These are phyloP conservation scores for Paraphaeosphaeria minitans DNA, from an alignment of 2,329 filamentous ascomycete species.

Conservation along the genomic window DNA sequence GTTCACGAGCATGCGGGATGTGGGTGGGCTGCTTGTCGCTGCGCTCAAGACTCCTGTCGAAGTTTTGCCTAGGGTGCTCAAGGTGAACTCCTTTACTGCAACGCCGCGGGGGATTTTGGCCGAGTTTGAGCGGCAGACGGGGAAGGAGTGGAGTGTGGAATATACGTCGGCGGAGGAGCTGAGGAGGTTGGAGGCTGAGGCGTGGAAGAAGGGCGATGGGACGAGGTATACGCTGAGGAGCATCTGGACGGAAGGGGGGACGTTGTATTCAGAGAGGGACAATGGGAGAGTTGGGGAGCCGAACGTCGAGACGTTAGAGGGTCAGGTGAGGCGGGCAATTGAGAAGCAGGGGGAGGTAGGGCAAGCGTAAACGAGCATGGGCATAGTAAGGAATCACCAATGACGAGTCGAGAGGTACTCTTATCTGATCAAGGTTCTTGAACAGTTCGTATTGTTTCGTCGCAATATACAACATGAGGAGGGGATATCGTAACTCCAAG, in stretches of 20 bases:
- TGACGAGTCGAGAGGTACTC: too few relatives aligned
- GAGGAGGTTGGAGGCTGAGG: slow-evolving; percentile 61
- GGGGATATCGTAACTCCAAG: background rate
- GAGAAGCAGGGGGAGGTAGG: slow-evolving; percentile 1
- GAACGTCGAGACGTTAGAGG: slow-evolving; percentile 59
- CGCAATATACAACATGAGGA: background rate
- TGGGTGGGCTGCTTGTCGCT: slow-evolving; percentile 69
- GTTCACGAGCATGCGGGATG: slow-evolving; percentile 74
- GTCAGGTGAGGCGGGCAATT: slow-evolving; percentile 47
- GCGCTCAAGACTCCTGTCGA: slow-evolving; percentile 60
- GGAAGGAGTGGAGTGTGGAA: slow-evolving; percentile 60
- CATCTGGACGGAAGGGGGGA: slow-evolving; percentile 76
- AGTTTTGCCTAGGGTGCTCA: slow-evolving; percentile 61
- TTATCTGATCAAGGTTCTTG: background rate
- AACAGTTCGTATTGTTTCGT: background rate
- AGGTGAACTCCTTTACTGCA: slow-evolving; percentile 73
- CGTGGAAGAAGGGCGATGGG: slow-evolving; percentile 62
- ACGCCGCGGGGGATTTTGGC: slow-evolving; percentile 66
- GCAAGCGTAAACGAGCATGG: background rate
- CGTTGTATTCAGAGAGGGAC: slow-evolving; percentile 70
- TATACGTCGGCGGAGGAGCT: slow-evolving; percentile 61
- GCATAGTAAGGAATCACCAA: too few relatives aligned
- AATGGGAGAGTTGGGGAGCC: slow-evolving; percentile 62
- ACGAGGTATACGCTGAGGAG: slow-evolving; percentile 65
- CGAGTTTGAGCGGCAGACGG: slow-evolving; percentile 72